Conservation (phyloP, 345 rosid species). For the Salix viminalis region DNA sequence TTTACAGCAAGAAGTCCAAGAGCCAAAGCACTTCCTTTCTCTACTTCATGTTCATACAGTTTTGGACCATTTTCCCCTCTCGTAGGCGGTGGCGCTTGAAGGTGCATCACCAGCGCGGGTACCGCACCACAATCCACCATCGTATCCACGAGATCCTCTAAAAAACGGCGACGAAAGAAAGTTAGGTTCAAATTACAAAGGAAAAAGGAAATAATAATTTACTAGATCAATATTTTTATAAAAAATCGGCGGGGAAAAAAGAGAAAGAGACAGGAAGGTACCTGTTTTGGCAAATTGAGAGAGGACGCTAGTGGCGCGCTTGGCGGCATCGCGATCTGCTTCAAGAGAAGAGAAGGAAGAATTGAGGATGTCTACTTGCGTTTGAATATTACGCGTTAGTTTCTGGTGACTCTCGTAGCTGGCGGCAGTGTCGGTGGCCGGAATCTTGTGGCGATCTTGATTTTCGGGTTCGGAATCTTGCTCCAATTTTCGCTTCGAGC, state of each 20-base stretch:
- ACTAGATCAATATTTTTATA: neutral
- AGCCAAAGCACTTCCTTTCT: conserved; percentile 53
- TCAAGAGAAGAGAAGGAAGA: conserved; percentile 38
- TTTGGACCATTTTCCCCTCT: conserved; percentile 4
- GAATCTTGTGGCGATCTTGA: conserved; percentile 22
- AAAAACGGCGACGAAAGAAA: neutral
- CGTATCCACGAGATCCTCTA: conserved; percentile 49
- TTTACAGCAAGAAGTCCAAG: conserved; percentile 61
- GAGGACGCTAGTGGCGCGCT: conserved; percentile 38
- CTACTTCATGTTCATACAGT: conserved; percentile 44
- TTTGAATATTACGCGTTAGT: conserved; percentile 32
- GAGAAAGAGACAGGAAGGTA: neutral
- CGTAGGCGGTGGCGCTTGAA: conserved; percentile 28
- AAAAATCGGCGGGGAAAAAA: neutral
- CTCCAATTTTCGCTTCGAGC: conserved; percentile 55
- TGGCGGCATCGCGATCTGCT: conserved; percentile 45
- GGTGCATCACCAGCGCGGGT: conserved; percentile 50
- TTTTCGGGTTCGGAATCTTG: conserved; percentile 27
- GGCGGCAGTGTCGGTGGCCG: conserved; percentile 4
- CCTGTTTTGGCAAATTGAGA: conserved; percentile 54
- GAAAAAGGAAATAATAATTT: neutral
- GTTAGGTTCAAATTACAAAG: neutral
- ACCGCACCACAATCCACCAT: conserved; percentile 63
- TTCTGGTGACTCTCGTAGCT: conserved; percentile 11
- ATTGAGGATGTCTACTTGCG: conserved; percentile 44